A percentile compares a stretch with the other conserved stretches of the same genome.
These are phyloP conservation scores for Canna indica DNA, from an alignment of 176 grass and related monocot genomes.

Conservation along the genomic window DNA sequence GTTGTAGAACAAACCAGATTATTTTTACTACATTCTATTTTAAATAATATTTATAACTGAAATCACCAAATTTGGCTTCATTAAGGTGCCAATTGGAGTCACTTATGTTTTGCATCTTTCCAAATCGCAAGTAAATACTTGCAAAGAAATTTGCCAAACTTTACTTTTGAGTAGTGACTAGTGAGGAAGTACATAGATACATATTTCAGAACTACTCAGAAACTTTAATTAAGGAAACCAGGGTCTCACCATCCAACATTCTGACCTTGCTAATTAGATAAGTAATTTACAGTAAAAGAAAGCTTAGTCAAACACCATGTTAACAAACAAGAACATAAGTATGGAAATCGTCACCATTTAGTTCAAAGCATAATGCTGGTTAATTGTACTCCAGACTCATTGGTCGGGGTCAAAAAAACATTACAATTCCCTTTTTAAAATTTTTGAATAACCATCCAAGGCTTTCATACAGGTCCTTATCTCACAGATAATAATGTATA, in stretches of 20 bases:
- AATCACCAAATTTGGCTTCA: not conserved
- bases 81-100: not conserved
- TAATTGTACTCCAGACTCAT: not conserved
- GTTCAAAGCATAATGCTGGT: too few relatives aligned
- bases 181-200: not conserved
- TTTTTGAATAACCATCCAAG: not conserved
- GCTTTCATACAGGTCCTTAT: not conserved
- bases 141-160: not conserved
- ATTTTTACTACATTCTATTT: not conserved
- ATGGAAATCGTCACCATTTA: too few relatives aligned
- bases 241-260: not conserved
- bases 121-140: not conserved
- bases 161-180: not conserved
- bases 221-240: not conserved
- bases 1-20: not conserved
- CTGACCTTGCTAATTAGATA: too few relatives aligned
- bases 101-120: not conserved
- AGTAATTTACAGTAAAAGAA: too few relatives aligned
- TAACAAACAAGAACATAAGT: too few relatives aligned
- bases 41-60: not conserved
- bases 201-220: not conserved
- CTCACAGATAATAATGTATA: not conserved
- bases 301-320: too few relatives aligned
- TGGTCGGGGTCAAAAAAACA: not conserved
- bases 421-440: not conserved